phyloP scores from a whole-genome alignment of 2,329 filamentous ascomycete species.

The Claviceps fusiformis region DNA sequence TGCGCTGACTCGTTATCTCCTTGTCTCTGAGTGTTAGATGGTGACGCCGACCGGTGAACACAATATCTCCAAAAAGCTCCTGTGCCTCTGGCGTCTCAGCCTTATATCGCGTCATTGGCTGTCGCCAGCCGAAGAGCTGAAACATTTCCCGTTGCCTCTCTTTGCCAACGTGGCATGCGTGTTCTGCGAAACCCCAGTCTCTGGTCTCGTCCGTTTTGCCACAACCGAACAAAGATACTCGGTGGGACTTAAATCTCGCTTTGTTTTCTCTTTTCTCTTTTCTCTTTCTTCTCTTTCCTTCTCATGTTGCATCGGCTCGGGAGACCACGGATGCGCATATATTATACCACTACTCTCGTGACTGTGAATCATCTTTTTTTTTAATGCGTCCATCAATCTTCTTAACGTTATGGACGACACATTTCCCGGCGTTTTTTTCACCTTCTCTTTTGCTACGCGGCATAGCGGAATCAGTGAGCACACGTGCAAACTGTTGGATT shows the following conservation, averaged over 20 bases:
- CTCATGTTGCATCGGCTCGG: slow-evolving; percentile 4
- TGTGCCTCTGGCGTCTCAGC: neutral
- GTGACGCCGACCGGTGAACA: slow-evolving; percentile 21
- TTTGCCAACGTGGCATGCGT: neutral
- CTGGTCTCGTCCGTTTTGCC: neutral
- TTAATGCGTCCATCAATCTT: neutral
- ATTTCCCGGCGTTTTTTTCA: slow-evolving; percentile 7
- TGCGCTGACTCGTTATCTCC: slow-evolving; percentile 1
- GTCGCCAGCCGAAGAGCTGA: neutral
- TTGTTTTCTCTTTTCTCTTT: neutral
- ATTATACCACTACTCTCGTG: slow-evolving; percentile 3
- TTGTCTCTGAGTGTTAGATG: slow-evolving; percentile 16
- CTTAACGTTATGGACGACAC: slow-evolving; percentile 2
- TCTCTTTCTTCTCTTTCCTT: neutral
- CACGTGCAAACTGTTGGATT: neutral
- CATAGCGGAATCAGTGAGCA: neutral
- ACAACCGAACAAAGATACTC: neutral
- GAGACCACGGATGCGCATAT: slow-evolving; percentile 3
- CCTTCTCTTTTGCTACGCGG: neutral
- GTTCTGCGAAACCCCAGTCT: neutral
- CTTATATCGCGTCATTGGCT: neutral
- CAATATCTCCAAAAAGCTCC: neutral
- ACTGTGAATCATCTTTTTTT: neutral
- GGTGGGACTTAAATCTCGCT: neutral
- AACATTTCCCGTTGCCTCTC: neutral